These are phyloP conservation scores for Boletus insuetus DNA, from an alignment of 768 basidiomycete species.

Conservation along the genomic window DNA sequence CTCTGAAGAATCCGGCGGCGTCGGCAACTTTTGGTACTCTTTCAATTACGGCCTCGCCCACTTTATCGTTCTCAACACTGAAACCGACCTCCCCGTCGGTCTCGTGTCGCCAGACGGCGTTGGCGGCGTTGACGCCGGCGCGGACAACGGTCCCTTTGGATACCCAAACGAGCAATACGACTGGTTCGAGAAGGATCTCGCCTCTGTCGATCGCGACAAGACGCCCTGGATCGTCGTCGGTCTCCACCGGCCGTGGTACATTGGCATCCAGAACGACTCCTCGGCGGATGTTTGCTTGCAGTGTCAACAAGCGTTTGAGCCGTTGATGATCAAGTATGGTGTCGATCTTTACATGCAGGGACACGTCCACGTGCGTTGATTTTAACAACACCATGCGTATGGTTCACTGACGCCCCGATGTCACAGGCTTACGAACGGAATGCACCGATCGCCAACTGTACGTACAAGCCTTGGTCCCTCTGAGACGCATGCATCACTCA, in stretches of 20 bases:
- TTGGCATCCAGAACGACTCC: constrained; percentile 5
- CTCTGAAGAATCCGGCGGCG: constrained; percentile 22
- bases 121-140: constrained; percentile 21
- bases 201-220: constrained; percentile 20
- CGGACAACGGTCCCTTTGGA: constrained; percentile 26
- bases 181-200: constrained; percentile 27
- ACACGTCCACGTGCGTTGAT: constrained; percentile 20
- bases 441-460: constrained; percentile 26
- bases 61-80: constrained; percentile 22
- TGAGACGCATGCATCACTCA: neutral
- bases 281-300: constrained; percentile 8
- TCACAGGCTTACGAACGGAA: constrained; percentile 26
- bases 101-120: constrained; percentile 23
- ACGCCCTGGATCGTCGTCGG: constrained; percentile 30
- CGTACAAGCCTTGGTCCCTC: neutral
- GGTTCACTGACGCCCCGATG: neutral
- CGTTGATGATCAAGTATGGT: constrained; percentile 31
- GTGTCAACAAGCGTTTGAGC: constrained; percentile 29
- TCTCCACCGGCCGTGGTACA: constrained; percentile 29
- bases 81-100: constrained; percentile 27
- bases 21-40: constrained; percentile 32
- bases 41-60: constrained; percentile 31
- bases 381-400: neutral
- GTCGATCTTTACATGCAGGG: constrained; percentile 31
- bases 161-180: constrained; percentile 27